A percentile compares a stretch with the other conserved stretches of the same genome.
phyloP scores from a whole-genome alignment of 177 flowering plant genomes.

The Vitis hybrid region DNA sequence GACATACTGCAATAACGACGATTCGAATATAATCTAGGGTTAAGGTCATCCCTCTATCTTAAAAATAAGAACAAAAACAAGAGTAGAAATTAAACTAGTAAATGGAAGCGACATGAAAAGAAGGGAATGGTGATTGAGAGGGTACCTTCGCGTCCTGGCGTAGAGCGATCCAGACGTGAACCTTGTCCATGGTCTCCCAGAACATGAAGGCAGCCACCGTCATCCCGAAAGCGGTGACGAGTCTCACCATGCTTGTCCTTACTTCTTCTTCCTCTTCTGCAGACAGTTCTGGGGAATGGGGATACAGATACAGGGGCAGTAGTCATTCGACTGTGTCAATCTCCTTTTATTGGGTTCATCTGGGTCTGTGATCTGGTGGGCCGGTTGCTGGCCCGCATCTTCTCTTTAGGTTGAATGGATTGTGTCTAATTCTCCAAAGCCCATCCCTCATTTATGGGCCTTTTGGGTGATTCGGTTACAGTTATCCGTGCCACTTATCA shows the following conservation, averaged over 20 bases:
- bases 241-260: constrained; percentile 64
- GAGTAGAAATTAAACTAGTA: neutral
- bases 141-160: constrained; percentile 95
- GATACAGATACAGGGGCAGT: too few relatives aligned
- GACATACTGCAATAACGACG: too few relatives aligned
- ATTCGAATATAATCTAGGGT: neutral
- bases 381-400: too few relatives aligned
- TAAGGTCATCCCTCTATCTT: neutral
- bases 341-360: too few relatives aligned
- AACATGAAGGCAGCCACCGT: constrained; percentile 78
- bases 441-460: too few relatives aligned
- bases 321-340: too few relatives aligned
- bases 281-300: neutral
- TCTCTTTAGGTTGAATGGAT: too few relatives aligned
- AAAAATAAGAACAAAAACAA: neutral
- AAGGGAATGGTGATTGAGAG: constrained; percentile 5
- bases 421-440: too few relatives aligned
- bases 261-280: constrained; percentile 3
- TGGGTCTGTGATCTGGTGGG: too few relatives aligned
- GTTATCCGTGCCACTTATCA: too few relatives aligned
- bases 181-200: constrained; percentile 86
- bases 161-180: constrained; percentile 95
- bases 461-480: too few relatives aligned
- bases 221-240: constrained; percentile 74
- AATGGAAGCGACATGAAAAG: neutral